Evolutionary conservation across 2,329 filamentous ascomycete genomes (phyloP), one percentile per base, ranked within the genome.

Genomic region (Trichoderma aggressivum): DNA sequence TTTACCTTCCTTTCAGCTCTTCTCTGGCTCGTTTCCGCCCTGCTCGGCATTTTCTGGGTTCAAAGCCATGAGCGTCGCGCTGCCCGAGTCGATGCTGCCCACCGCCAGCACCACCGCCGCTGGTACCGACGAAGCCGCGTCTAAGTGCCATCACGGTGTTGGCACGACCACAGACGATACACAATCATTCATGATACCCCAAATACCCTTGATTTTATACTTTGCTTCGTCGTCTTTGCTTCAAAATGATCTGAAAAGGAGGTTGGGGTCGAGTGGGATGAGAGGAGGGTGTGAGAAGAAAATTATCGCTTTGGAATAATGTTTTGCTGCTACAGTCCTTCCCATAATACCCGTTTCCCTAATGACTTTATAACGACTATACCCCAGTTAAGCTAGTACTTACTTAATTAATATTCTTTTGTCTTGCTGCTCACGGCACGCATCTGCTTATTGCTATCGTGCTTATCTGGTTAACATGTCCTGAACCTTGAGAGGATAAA

Each of bases 1-100:
- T 94, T 94, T 77, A 83, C 86, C 62, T 94, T 94, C 81, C 80
- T 94, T 69, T 90, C 89, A 3, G 90, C 90, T 70, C 85, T 92
- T 74, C 84, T 90, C 77, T 94, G 91, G 91, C 86, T 94, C 53
- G 87, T 84, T 14, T 91, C 89, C 60, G 86, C 86, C 18, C 76
- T 91, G 24, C 77, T 92, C 56, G 88, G 85, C 59, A 77, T 88
- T 75, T 83, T 86, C 77, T 88, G 86, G 86, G 82, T 86, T 24
- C 84, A 82, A 71, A 81, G 82, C 72, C 80, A 77, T 34, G 79
- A 80, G 72, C 74, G 74, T 30, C 82, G 79, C 71, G 82, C 80
- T 72, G 82, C 80, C 28, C 75, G 78, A 43, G 73, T 74, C 16
- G 78, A 78, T 61, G 79, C 79, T 26, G 72, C 74, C 26, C 77